A percentile compares a stretch with the other conserved stretches of the same genome.
phyloP scores from a whole-genome alignment of 2,329 filamentous ascomycete species.

The Microsporum audouinii region DNA sequence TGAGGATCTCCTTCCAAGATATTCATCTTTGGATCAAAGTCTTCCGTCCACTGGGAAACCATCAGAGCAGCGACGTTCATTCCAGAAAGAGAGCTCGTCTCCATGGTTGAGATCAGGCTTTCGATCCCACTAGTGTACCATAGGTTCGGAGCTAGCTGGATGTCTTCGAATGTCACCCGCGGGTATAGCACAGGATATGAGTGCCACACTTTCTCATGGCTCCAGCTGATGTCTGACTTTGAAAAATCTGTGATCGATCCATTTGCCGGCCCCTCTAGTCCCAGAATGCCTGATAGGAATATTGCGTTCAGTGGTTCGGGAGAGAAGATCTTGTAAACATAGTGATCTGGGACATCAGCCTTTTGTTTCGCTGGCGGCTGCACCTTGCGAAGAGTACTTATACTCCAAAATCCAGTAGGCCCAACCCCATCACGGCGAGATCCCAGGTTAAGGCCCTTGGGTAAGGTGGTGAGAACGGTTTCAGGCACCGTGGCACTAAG shows the following conservation, averaged over 20 bases:
- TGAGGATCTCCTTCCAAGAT: conserved; percentile 7
- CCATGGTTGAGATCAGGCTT: conserved; percentile 94
- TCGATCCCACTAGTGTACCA: conserved; percentile 63
- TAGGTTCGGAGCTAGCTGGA: conserved; percentile 44
- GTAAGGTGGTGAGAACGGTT: conserved; percentile 72
- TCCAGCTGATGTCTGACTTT: conserved; percentile 55
- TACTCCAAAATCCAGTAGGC: conserved; percentile 69
- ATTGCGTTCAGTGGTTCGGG: conserved; percentile 36
- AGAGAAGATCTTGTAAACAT: conserved; percentile 58
- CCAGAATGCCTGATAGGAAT: conserved; percentile 42
- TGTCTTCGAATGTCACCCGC: conserved; percentile 75
- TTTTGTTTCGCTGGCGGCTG: conserved; percentile 42
- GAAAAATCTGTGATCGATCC: conserved; percentile 26
- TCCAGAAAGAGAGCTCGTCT: conserved; percentile 86
- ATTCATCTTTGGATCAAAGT: conserved; percentile 15
- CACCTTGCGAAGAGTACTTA: conserved; percentile 59
- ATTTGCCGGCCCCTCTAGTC: conserved; percentile 19
- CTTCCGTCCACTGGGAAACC: conserved; percentile 28
- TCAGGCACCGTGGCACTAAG: conserved; percentile 47
- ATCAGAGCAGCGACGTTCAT: conserved; percentile 48
- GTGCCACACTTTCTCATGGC: conserved; percentile 64
- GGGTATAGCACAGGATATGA: conserved; percentile 80
- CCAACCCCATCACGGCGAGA: conserved; percentile 48
- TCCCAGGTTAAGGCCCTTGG: conserved; percentile 37
- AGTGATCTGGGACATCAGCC: conserved; percentile 31